phyloP scores from a whole-genome alignment of 2,329 filamentous ascomycete genomes.

The Elsinoe australis region DNA sequence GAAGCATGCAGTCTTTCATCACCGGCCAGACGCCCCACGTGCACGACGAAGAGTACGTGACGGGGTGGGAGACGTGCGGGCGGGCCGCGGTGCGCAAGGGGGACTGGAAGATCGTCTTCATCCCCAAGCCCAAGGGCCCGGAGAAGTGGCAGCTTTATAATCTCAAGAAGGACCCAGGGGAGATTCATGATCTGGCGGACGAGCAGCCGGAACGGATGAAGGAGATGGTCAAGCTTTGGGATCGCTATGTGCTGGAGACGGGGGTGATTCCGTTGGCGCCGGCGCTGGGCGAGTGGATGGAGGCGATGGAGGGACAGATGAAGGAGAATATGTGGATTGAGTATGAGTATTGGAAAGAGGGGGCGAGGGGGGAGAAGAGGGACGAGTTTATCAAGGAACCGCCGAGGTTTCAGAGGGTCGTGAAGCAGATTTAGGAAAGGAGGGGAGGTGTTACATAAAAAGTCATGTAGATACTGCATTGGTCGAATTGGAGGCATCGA shows the following conservation, averaged over 20 bases:
- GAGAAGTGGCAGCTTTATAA: constrained; percentile 54
- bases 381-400: constrained; percentile 30
- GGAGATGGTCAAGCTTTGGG: constrained; percentile 48
- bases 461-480: too few relatives aligned
- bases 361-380: constrained; percentile 37
- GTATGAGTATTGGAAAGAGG: constrained; percentile 56
- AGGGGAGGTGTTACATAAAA: too few relatives aligned
- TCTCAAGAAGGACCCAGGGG: constrained; percentile 45
- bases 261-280: constrained; percentile 54
- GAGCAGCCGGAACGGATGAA: constrained; percentile 38
- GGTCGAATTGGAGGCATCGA: too few relatives aligned
- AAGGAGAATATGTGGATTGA: constrained; percentile 59
- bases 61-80: constrained; percentile 52
- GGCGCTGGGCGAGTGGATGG: constrained; percentile 51
- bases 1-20: constrained; percentile 41
- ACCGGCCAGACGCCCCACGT: constrained; percentile 32
- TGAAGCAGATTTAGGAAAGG: constrained; percentile 22
- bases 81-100: constrained; percentile 48
- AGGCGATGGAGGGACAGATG: constrained; percentile 58
- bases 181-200: constrained; percentile 36
- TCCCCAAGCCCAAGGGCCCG: constrained; percentile 48
- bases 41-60: constrained; percentile 46
- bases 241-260: constrained; percentile 52
- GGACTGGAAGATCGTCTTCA: constrained; percentile 52
- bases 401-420: constrained; percentile 27